Percentiles rank a stretch among this genome's conserved stretches.
Evolutionary conservation across 2,329 filamentous ascomycete species (phyloP).

Genomic region (Fusarium sp.): DNA sequence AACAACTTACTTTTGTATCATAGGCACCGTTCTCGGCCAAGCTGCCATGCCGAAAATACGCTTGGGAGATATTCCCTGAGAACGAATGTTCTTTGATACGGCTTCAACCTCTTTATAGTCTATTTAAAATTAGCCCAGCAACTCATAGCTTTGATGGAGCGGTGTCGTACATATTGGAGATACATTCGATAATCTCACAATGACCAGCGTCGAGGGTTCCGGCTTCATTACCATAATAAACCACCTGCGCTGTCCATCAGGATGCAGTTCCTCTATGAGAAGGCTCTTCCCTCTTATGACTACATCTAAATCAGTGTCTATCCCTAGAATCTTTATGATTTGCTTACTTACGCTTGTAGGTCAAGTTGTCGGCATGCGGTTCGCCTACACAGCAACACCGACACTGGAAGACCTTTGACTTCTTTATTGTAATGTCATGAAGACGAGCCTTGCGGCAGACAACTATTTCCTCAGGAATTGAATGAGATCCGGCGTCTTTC

Average conservation of each 20-base stretch:
- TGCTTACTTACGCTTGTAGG: accelerated
- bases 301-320: accelerated
- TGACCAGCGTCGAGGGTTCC: accelerated
- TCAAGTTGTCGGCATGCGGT: accelerated
- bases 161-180: background rate
- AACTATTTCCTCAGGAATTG: accelerated
- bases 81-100: accelerated
- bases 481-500: accelerated
- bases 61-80: accelerated
- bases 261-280: accelerated
- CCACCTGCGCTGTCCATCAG: accelerated
- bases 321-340: accelerated
- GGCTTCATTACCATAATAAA: background rate
- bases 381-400: background rate
- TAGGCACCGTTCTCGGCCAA: accelerated
- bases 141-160: accelerated
- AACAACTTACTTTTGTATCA: background rate
- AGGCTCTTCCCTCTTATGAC: accelerated
- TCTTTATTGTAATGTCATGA: accelerated
- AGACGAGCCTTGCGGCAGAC: background rate
- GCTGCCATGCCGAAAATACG: accelerated
- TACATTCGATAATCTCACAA: background rate
- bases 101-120: accelerated
- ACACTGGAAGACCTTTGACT: accelerated
- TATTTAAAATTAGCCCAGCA: accelerated